These are phyloP conservation scores for Phycomyces blakesleeanus DNA, from an alignment of 192 early-diverging fungal genomes.

Conservation along the genomic window DNA sequence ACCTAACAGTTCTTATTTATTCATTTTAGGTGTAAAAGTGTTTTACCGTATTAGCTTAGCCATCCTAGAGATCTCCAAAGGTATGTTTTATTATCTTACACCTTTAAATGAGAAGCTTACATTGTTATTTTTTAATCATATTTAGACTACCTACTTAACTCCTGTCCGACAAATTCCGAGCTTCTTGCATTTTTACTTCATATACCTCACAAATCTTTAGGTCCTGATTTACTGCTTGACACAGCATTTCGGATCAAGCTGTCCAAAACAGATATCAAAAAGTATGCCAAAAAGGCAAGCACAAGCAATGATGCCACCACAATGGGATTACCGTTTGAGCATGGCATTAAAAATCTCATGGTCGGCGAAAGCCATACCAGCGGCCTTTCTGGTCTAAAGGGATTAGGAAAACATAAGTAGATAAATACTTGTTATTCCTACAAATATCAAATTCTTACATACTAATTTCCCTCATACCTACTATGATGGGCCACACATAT, in stretches of 20 bases:
- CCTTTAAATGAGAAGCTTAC: too few species aligned
- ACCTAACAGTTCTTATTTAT: not conserved
- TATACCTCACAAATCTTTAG: constrained; percentile 64
- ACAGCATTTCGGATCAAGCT: constrained; percentile 69
- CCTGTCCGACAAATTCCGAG: constrained; percentile 76
- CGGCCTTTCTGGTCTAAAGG: not conserved
- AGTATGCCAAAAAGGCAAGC: constrained; percentile 37
- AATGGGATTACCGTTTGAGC: constrained; percentile 28
- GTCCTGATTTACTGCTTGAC: constrained; percentile 62
- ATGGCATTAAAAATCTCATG: constrained; percentile 29
- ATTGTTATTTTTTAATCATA: not conserved
- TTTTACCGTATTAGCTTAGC: constrained; percentile 80
- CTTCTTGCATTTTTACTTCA: constrained; percentile 73
- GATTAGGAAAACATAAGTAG: not conserved
- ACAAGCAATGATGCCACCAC: constrained; percentile 12
- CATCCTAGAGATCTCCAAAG: constrained; percentile 53
- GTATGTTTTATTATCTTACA: too few species aligned
- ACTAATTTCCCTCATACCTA: too few species aligned
- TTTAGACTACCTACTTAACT: constrained; percentile 58
- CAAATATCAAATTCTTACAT: too few species aligned
- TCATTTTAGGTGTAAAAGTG: constrained; percentile 64
- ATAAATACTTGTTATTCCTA: not conserved
- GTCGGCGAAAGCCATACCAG: constrained; percentile 17
- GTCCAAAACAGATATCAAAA: constrained; percentile 48
- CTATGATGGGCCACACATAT: too few species aligned